These are phyloP conservation scores for Trichoderma sp. DNA, from an alignment of 2,329 filamentous ascomycete genomes.

Conservation along the genomic window DNA sequence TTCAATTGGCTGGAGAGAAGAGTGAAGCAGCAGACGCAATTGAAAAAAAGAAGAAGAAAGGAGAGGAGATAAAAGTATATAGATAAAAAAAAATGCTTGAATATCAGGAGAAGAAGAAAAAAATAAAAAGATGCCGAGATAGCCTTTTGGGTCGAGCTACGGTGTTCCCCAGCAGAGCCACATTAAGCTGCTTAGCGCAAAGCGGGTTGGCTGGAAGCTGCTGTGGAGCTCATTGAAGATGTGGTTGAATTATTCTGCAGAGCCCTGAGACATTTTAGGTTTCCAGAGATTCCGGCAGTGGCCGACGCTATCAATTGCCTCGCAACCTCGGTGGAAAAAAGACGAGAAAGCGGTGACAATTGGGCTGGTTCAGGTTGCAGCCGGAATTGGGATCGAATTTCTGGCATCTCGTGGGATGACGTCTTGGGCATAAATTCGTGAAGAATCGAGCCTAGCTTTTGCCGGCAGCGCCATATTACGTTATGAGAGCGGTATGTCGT, in stretches of 20 bases:
- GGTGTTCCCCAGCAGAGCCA: constrained; percentile 21
- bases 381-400: background rate
- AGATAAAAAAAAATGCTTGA: background rate
- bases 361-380: background rate
- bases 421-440: background rate
- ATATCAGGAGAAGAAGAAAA: background rate
- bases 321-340: background rate
- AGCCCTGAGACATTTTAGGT: constrained; percentile 17
- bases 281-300: constrained; percentile 15
- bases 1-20: background rate
- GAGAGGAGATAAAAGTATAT: background rate
- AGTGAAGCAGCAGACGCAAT: too few species aligned
- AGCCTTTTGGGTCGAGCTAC: constrained; percentile 10
- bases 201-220: constrained; percentile 19
- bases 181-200: constrained; percentile 12
- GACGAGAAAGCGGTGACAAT: background rate
- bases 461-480: constrained; percentile 2
- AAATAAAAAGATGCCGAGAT: background rate
- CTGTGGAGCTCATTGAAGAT: constrained; percentile 2
- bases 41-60: background rate
- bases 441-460: background rate
- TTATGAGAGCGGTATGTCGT: background rate
- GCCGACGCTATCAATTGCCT: background rate
- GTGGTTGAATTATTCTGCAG: background rate
- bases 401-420: background rate